Evolutionary conservation across 805 yeast genomes (phyloP), one percentile per base, ranked within the genome.

Genomic region (Metschnikowia reukaufii): DNA sequence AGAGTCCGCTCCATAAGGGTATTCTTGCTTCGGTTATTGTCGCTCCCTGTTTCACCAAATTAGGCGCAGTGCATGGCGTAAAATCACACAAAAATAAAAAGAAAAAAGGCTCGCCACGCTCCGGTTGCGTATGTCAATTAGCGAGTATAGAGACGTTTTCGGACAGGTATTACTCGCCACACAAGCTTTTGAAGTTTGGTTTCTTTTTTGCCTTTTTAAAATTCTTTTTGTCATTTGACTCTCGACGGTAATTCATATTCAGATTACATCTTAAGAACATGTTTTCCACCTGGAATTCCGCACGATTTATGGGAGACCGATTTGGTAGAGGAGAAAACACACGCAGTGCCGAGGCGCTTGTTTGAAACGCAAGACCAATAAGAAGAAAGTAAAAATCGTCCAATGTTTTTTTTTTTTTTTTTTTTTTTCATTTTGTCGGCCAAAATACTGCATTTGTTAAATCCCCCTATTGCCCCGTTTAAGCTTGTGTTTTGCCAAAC

Each of bases 111-210:
- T 34, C 33, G 33, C 38, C 18, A 6, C 25, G 20, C 6, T 25
- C 44, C 44, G 44, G 18, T 10, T 41, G 34, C 16, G 38, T 40
- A 40, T n/a, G 33, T 16, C 32, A 21, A 9, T 25, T 41, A 41
- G 44, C 38, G 44, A 41, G 29, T 30, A 18, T 23, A 17, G 30
- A n/a, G 31, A n/a, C 17, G 23, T 36, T 20, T 36, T 21, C 39
- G 39, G 23, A 36, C 15, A 31, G 4, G 18, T 10, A 32, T n/a
- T n/a, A n/a, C n/a, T n/a, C n/a, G n/a, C n/a, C n/a, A n/a, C n/a
- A n/a, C n/a, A n/a, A n/a, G n/a, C n/a, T n/a, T n/a, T n/a, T n/a
- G n/a, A n/a, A n/a, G n/a, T n/a, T n/a, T n/a, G n/a, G n/a, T n/a
- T n/a, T n/a, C n/a, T n/a, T n/a, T n/a, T n/a, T n/a, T n/a, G n/a